Evolutionary conservation across 2,329 filamentous ascomycete species (phyloP), one percentile per base, ranked within the genome.

Genomic region (Aspergillus caelatus): DNA sequence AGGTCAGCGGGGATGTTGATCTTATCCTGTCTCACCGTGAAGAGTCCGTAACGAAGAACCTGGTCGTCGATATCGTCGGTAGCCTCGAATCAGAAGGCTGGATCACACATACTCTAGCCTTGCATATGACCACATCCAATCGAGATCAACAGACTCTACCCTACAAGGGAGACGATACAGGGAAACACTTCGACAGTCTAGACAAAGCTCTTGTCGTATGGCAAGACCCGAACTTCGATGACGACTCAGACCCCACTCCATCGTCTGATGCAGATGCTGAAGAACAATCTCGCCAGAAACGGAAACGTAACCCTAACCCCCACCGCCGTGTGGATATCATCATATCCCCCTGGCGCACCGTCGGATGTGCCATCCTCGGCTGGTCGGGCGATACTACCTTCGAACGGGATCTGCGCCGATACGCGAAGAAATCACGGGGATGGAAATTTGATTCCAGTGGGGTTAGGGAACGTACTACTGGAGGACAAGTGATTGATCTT

Each of bases 391-490:
- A 89, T 1, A 96, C 90, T 0, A 97, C 93, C 0, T 98, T 97
- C 69, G 88, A 97, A 80, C 84, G 94, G 28, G 95, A 98, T 76
- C 75, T 98, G 60, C 83, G 94, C 46, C 82, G 89, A 39, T 96
- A 94, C 77, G 92, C 90, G 65, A 94, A 92, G 76, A 84, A 88
- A 43, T 83, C 85, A 62, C 89, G 86, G 70, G 83, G 83, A 0
- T 89, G 92, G 84, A 96, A 95, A 76, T 98, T 98, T 74, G 94
- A 97, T 74, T 95, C 91, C 66, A 96, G 92, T 71, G 95, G 95
- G 0, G 86, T 97, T 12, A 85, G 93, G 52, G 88, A 88, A 71
- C 83, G 89, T 10, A 74, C 61, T 10, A 87, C 88, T 60, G 92
- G 91, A 1, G 78, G 79, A 3, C 89, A 89, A 81, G 86, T 94